Evolutionary conservation across 805 yeast species (phyloP).

Genomic region (Ogataea haglerorum): DNA sequence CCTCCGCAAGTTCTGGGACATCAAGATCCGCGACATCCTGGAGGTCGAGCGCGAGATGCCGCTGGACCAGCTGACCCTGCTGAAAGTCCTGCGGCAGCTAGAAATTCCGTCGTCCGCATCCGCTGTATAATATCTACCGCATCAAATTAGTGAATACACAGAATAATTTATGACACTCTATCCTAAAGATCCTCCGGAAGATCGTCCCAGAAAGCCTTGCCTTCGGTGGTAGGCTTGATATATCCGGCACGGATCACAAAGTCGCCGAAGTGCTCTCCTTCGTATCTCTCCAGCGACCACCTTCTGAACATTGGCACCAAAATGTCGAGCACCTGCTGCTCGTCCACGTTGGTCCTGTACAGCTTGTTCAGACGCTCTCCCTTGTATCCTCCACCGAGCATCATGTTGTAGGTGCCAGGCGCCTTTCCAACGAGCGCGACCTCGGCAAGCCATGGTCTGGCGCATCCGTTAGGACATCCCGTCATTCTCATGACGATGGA

Average conservation of each 20-base stretch:
- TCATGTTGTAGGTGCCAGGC: constrained; percentile 83
- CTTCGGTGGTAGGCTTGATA: constrained; percentile 84
- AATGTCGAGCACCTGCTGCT: constrained; percentile 76
- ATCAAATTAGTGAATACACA: not conserved
- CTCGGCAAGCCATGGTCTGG: constrained; percentile 98
- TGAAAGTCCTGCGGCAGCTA: constrained; percentile 29
- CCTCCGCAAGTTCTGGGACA: constrained; percentile 47
- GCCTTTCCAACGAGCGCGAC: constrained; percentile 96
- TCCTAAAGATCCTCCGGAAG: constrained; percentile 69
- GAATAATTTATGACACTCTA: too few species aligned
- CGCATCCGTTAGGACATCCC: constrained; percentile 98
- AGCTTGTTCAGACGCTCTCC: constrained; percentile 92
- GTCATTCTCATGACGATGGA: constrained; percentile 97
- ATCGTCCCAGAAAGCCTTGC: constrained; percentile 92
- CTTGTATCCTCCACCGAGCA: constrained; percentile 94
- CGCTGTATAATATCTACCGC: not conserved
- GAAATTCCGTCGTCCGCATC: constrained; percentile 12
- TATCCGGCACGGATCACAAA: constrained; percentile 84
- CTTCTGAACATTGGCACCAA: constrained; percentile 86
- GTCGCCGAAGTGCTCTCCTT: constrained; percentile 95
- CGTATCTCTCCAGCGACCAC: constrained; percentile 89
- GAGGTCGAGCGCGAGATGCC: constrained; percentile 42
- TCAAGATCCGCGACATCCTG: constrained; percentile 42
- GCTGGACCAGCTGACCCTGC: constrained; percentile 27
- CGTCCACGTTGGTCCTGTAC: constrained; percentile 82